These are phyloP conservation scores for Kodamaea alishanica DNA, from an alignment of 1,139 yeast genomes.

Conservation along the genomic window DNA sequence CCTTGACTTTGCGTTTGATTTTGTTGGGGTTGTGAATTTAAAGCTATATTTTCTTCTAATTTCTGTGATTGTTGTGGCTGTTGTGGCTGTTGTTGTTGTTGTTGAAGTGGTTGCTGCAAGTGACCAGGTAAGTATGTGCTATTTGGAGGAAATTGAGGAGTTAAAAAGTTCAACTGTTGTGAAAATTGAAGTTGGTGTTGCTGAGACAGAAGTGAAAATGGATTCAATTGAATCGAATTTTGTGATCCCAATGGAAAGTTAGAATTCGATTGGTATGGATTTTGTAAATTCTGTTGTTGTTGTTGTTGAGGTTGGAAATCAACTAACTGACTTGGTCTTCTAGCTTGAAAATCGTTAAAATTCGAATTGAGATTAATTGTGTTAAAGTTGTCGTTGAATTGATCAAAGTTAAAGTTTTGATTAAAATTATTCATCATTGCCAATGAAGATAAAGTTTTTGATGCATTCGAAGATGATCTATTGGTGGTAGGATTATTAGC, in stretches of 20 bases:
- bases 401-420: slow-evolving; percentile 23
- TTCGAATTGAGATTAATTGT: slow-evolving; percentile 32
- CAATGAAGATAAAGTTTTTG: slow-evolving; percentile 15
- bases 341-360: slow-evolving; percentile 40
- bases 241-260: slow-evolving; percentile 6
- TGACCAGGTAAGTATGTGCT: no score
- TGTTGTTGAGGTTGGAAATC: slow-evolving; percentile 24
- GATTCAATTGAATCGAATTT: slow-evolving; percentile 6
- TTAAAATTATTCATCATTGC: slow-evolving; percentile 16
- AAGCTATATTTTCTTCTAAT: background rate
- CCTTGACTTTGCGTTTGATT: slow-evolving; percentile 2
- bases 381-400: slow-evolving; percentile 34
- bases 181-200: slow-evolving; percentile 5
- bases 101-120: slow-evolving; percentile 1
- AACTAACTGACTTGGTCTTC: slow-evolving; percentile 46
- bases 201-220: slow-evolving; percentile 6
- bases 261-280: slow-evolving; percentile 1
- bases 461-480: slow-evolving; percentile 6
- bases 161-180: background rate
- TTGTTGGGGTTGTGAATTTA: slow-evolving; percentile 2
- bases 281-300: slow-evolving; percentile 8
- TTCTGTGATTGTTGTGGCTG: slow-evolving; percentile 5
- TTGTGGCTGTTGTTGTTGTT: slow-evolving; percentile 5
- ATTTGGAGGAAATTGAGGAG: no score
- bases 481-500: background rate